A percentile compares a stretch with the other conserved stretches of the same genome.
phyloP scores from a whole-genome alignment of 1,284 basidiomycete genomes.

The Ustilago crameri region DNA sequence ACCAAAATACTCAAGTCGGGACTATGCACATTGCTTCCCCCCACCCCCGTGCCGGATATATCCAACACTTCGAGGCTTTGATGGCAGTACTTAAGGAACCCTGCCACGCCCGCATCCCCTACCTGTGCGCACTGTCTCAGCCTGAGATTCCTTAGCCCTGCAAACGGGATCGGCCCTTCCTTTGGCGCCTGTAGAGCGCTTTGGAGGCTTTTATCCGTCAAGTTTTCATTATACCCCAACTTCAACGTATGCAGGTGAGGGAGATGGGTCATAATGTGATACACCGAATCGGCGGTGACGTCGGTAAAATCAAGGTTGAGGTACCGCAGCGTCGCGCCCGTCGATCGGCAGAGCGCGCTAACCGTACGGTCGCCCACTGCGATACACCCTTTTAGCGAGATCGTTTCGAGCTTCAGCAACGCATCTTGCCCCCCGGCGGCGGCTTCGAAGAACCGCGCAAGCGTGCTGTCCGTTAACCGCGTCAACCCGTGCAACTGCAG shows the following conservation, averaged over 20 bases:
- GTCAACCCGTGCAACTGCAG: constrained; percentile 45
- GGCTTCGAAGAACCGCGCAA: constrained; percentile 31
- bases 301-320: constrained; percentile 48
- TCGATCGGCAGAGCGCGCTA: constrained; percentile 22
- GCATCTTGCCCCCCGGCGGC: constrained; percentile 5
- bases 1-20: constrained; percentile 21
- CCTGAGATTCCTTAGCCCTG: constrained; percentile 26
- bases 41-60: constrained; percentile 22
- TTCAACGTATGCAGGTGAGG: constrained; percentile 30
- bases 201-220: constrained; percentile 25
- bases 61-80: constrained; percentile 27
- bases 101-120: constrained; percentile 19
- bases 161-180: constrained; percentile 15
- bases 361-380: constrained; percentile 33
- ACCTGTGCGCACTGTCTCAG: constrained; percentile 26
- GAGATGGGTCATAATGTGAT: constrained; percentile 10
- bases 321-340: constrained; percentile 27
- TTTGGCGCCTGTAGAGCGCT: constrained; percentile 17
- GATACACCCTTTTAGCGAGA: constrained; percentile 36
- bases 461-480: constrained; percentile 22
- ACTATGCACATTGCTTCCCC: constrained; percentile 10
- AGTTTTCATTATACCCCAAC: constrained; percentile 35
- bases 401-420: constrained; percentile 20
- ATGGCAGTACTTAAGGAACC: constrained; percentile 25
- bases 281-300: constrained; percentile 27